Evolutionary conservation across 495 filamentous ascomycete genomes (phyloP).

Genomic region (Xylaria intraflava): DNA sequence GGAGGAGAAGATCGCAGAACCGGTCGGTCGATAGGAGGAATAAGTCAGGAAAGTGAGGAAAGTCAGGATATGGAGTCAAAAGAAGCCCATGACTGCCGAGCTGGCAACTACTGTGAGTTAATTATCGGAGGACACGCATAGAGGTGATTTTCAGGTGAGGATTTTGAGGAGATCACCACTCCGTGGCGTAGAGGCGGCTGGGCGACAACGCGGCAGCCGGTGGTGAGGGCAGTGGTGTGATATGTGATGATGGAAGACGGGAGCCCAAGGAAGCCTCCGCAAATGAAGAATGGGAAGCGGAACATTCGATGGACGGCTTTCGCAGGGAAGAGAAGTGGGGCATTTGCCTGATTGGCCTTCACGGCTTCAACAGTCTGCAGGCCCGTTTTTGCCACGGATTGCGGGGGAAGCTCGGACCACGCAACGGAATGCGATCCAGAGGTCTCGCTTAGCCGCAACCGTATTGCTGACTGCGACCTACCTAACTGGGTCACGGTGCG

Average conservation of each 20-base stretch:
- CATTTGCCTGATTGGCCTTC: slow-evolving; percentile 1
- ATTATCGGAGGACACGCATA: neutral
- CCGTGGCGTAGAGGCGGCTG: neutral
- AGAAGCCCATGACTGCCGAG: slow-evolving; percentile 1
- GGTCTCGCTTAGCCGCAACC: too few relatives aligned
- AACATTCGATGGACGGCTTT: slow-evolving; percentile 2
- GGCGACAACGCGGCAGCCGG: slow-evolving; percentile 5
- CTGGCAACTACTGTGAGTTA: neutral
- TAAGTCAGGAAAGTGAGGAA: too few relatives aligned
- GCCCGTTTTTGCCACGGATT: slow-evolving; percentile 4
- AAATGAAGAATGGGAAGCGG: neutral
- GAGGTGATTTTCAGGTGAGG: slow-evolving; percentile 13
- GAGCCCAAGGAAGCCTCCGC: neutral
- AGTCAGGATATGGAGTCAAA: neutral
- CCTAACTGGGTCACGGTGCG: too few relatives aligned
- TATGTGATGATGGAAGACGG: neutral
- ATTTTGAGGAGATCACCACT: slow-evolving; percentile 18
- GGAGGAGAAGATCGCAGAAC: neutral
- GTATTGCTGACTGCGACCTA: too few relatives aligned
- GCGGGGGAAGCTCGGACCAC: slow-evolving; percentile 10
- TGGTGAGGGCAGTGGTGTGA: slow-evolving; percentile 6
- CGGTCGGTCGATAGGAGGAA: neutral
- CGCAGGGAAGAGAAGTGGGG: neutral
- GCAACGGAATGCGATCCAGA: too few relatives aligned
- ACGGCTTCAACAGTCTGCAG: neutral